These are phyloP conservation scores for Senecio squalidus DNA, from an alignment of 140 eudicot genomes.

Conservation along the genomic window DNA sequence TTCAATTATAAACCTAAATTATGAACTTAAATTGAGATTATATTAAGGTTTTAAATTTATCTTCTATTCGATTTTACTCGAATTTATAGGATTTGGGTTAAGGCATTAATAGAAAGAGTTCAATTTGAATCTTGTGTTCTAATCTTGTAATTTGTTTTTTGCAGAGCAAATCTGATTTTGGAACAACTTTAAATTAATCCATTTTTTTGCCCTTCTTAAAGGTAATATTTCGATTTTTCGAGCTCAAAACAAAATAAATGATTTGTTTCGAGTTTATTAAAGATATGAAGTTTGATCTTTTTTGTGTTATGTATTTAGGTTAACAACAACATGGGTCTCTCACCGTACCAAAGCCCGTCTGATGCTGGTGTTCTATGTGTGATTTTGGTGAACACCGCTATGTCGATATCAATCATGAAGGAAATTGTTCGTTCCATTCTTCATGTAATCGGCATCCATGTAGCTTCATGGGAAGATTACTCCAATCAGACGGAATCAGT, in stretches of 20 bases:
- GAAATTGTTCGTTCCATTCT: slow-evolving; percentile 57
- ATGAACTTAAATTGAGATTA: not conserved
- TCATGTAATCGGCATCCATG: slow-evolving; percentile 55
- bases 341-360: slow-evolving; percentile 62
- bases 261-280: not conserved
- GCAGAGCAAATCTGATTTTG: not conserved
- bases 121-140: not conserved
- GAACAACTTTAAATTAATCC: not conserved
- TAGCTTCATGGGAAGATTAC: slow-evolving; percentile 56
- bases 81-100: not conserved
- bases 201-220: not conserved
- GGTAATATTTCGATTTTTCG: not conserved
- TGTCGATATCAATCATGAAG: slow-evolving; percentile 56
- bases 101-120: not conserved
- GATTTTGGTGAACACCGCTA: slow-evolving; percentile 72
- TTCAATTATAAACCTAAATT: not conserved
- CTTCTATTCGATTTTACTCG: not conserved
- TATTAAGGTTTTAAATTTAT: not conserved
- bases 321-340: slow-evolving; percentile 57
- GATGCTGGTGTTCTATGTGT: slow-evolving; percentile 79
- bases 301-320: slow-evolving; percentile 20
- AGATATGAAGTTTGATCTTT: not conserved
- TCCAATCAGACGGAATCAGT: slow-evolving; percentile 33
- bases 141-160: slow-evolving; percentile 1
- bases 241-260: not conserved